A percentile compares a stretch with the other conserved stretches of the same genome.
Conservation (phyloP, 192 early-diverging fungal species). For the Phlyctochytrium bullatum region DNA sequence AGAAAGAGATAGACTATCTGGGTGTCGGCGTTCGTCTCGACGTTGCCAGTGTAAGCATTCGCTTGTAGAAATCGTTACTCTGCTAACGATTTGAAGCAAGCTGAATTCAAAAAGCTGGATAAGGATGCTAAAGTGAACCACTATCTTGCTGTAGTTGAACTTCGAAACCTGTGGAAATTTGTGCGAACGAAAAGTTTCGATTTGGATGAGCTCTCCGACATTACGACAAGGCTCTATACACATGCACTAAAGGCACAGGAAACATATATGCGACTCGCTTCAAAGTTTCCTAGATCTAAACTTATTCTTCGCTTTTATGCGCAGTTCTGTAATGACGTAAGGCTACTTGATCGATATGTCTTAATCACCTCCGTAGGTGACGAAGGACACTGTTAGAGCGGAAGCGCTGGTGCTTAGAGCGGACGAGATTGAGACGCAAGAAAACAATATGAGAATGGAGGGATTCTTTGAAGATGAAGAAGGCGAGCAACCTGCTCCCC, state of each 20-base stretch:
- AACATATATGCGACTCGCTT: slow-evolving; percentile 9
- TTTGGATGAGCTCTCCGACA: slow-evolving; percentile 9
- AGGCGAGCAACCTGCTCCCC: no score
- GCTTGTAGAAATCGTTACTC: neutral
- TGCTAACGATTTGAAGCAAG: slow-evolving; percentile 2
- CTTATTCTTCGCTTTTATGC: slow-evolving; percentile 7
- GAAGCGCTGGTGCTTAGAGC: neutral
- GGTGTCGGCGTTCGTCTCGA: slow-evolving; percentile 2
- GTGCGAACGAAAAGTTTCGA: neutral
- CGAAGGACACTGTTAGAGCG: neutral
- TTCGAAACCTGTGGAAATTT: slow-evolving; percentile 17
- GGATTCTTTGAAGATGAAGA: no score
- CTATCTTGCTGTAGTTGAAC: slow-evolving; percentile 5
- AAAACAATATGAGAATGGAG: no score
- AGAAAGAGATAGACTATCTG: slow-evolving; percentile 4
- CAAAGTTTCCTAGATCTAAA: slow-evolving; percentile 14
- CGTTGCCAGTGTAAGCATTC: slow-evolving; percentile 4
- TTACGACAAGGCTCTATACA: slow-evolving; percentile 6
- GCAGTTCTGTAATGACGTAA: slow-evolving; percentile 18
- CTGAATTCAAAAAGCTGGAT: slow-evolving; percentile 15
- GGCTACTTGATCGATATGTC: no score
- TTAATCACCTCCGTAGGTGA: slow-evolving; percentile 4
- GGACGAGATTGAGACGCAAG: slow-evolving; percentile 2
- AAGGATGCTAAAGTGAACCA: slow-evolving; percentile 18
- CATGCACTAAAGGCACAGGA: slow-evolving; percentile 4